Conservation (phyloP, 2,329 filamentous ascomycete species). For the Proliferodiscus dingleyae region DNA sequence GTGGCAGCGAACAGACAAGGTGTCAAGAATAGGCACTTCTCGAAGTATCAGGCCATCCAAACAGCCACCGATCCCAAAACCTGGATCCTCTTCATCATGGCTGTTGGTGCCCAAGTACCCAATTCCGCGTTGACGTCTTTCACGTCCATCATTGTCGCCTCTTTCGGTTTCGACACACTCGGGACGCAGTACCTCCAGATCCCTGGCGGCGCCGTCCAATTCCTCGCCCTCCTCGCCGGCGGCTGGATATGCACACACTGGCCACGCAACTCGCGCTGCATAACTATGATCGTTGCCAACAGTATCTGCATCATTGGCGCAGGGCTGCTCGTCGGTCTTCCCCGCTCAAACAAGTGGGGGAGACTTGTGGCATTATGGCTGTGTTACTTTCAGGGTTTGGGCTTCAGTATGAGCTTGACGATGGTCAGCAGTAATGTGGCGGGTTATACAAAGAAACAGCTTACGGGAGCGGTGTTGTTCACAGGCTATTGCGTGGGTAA, state of each 20-base stretch:
- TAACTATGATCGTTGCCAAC: constrained; percentile 53
- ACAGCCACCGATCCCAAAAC: constrained; percentile 50
- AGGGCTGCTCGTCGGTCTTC: constrained; percentile 47
- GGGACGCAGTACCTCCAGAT: constrained; percentile 56
- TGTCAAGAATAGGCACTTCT: constrained; percentile 48
- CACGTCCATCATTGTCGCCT: constrained; percentile 23
- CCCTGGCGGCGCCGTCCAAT: constrained; percentile 53
- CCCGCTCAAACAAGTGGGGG: constrained; percentile 49
- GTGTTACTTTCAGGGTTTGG: constrained; percentile 49
- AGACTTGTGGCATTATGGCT: constrained; percentile 53
- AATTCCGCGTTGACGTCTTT: constrained; percentile 52
- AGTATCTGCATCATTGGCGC: constrained; percentile 49
- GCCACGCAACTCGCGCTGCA: constrained; percentile 45
- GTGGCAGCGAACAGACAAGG: constrained; percentile 48
- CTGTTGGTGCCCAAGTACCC: constrained; percentile 47
- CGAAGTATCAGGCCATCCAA: constrained; percentile 42
- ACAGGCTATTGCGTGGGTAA: constrained; percentile 50
- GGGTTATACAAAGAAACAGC: constrained; percentile 51
- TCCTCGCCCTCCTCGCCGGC: constrained; percentile 46
- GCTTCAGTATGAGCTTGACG: constrained; percentile 49
- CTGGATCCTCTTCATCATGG: constrained; percentile 52
- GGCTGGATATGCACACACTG: constrained; percentile 49
- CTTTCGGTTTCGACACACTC: constrained; percentile 37
- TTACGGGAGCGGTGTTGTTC: constrained; percentile 47
- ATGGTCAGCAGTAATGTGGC: constrained; percentile 50